Evolutionary conservation across 129 eudicot genomes (phyloP), one percentile per base, ranked within the genome.

Genomic region (Flaveria brownii): DNA sequence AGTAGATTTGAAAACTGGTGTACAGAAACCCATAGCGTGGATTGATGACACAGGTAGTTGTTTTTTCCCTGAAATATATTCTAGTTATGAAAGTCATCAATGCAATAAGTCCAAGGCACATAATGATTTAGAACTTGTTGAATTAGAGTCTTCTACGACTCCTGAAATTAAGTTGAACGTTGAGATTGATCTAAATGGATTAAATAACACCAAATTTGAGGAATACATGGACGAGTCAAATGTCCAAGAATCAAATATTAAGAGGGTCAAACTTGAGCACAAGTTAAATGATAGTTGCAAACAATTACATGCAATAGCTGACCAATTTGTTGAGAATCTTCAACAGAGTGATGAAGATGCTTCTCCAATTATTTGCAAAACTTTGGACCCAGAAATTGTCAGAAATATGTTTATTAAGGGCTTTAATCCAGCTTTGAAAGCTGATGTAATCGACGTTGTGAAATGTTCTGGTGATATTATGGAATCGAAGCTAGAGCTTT

Each of bases 21-120:
- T 60, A 42, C 88, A 84, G 78, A 80, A 83, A 33, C 88, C 93
- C 10, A 88, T 88, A 49, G 93, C 90, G n/a, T 88, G 93, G 93
- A 86, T 88, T 63, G 93, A 88, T 79, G 93, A 86, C 59, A 79
- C 43, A 61, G 88, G 90, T 39, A 63, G 77, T 36, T 86, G 87
- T 54, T 89, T 78, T 79, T 89, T 89, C 69, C 94, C 94, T 47
- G 88, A 86, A 73, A 6, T 43, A 43, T 81, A 43, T 75, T 45
- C 73, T 66, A 76, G 57, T 79, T 39, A 64, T 67, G 81, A 70
- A 61, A 72, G 70, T 70, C 76, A 79, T 75, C 77, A 76, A 20
- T 59, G 73, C 82, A 71, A 68, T 61, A 80, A 66, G 50, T 66
- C 72, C 6, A 83, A 78, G 52, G 18, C 63, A 25, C 30, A 20